Percentiles rank a stretch among this genome's conserved stretches.
Conservation (phyloP, 768 basidiomycete species). For the Fibroporia radiculosa region DNA sequence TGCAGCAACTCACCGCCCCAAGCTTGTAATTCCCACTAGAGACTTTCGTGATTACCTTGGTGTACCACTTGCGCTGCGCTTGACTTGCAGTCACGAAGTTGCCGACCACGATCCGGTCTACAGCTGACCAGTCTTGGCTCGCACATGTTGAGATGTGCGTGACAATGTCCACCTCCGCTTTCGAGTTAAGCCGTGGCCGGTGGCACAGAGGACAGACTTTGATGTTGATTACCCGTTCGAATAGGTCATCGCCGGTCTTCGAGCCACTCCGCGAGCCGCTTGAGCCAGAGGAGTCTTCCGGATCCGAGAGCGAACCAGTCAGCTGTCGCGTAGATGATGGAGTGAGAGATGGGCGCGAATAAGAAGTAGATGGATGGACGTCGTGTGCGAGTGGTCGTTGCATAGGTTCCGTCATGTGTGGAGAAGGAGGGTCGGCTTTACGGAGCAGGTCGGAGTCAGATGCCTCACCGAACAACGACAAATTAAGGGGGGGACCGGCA, state of each 20-base stretch:
- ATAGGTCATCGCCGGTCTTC: slow-evolving; percentile 5
- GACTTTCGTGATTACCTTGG: slow-evolving; percentile 81
- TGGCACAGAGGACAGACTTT: slow-evolving; percentile 93
- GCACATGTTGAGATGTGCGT: slow-evolving; percentile 98
- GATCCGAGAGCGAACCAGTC: slow-evolving; percentile 39
- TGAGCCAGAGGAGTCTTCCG: slow-evolving; percentile 24
- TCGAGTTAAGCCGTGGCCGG: slow-evolving; percentile 73
- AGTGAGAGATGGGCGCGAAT: slow-evolving; percentile 10
- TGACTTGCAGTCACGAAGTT: slow-evolving; percentile 93
- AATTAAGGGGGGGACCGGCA: slow-evolving; percentile 40
- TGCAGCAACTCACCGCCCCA: slow-evolving; percentile 62
- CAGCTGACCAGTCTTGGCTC: slow-evolving; percentile 83
- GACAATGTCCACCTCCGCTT: slow-evolving; percentile 90
- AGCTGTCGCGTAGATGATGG: slow-evolving; percentile 22
- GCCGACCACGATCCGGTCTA: slow-evolving; percentile 85
- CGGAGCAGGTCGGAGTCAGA: slow-evolving; percentile 7
- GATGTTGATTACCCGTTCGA: slow-evolving; percentile 89
- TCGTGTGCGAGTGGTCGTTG: slow-evolving; percentile 33
- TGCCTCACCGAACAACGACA: slow-evolving; percentile 10
- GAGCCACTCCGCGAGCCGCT: slow-evolving; percentile 6
- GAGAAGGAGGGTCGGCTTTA: slow-evolving; percentile 12
- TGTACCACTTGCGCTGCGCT: slow-evolving; percentile 97
- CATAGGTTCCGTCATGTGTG: slow-evolving; percentile 37
- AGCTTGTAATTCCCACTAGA: slow-evolving; percentile 82
- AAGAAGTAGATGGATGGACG: slow-evolving; percentile 17